Percentiles rank a stretch among this genome's conserved stretches.
phyloP scores from a whole-genome alignment of 1,139 yeast genomes.

The Magnusiomyces sp. region DNA sequence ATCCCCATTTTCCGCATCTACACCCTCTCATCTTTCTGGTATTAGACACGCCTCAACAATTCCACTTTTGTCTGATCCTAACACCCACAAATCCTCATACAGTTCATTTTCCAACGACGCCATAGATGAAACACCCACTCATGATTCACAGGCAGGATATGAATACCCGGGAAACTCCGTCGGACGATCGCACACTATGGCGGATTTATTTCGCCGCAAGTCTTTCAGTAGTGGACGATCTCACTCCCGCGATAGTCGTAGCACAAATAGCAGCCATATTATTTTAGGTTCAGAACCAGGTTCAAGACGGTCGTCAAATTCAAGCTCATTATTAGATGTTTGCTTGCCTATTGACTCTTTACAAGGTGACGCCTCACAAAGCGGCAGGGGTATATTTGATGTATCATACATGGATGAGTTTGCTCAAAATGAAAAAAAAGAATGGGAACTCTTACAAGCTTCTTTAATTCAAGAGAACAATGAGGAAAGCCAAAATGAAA shows the following conservation, averaged over 20 bases:
- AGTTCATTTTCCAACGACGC: not conserved
- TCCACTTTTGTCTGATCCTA: not conserved
- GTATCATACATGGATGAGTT: conserved; percentile 64
- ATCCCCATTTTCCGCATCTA: no score
- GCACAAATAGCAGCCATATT: conserved; percentile 3
- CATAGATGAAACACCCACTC: no score
- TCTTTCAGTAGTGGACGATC: not conserved
- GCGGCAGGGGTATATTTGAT: conserved; percentile 60
- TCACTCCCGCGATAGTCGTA: no score
- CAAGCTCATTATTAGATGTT: conserved; percentile 79
- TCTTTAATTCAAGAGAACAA: conserved; percentile 21
- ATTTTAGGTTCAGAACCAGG: conserved; percentile 51
- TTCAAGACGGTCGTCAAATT: conserved; percentile 59
- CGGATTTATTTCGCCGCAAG: not conserved
- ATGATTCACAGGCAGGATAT: no score
- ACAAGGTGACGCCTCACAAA: conserved; percentile 35
- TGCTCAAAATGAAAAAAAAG: conserved; percentile 54
- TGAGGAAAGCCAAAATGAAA: no score
- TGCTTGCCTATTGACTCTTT: conserved; percentile 61
- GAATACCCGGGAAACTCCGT: no score
- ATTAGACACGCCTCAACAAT: not conserved
- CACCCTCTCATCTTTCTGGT: no score
- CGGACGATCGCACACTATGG: not conserved
- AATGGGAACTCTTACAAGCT: conserved; percentile 38
- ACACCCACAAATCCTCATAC: not conserved